Conservation (phyloP, 1,284 basidiomycete genomes). For the Puccinia triticina region DNA sequence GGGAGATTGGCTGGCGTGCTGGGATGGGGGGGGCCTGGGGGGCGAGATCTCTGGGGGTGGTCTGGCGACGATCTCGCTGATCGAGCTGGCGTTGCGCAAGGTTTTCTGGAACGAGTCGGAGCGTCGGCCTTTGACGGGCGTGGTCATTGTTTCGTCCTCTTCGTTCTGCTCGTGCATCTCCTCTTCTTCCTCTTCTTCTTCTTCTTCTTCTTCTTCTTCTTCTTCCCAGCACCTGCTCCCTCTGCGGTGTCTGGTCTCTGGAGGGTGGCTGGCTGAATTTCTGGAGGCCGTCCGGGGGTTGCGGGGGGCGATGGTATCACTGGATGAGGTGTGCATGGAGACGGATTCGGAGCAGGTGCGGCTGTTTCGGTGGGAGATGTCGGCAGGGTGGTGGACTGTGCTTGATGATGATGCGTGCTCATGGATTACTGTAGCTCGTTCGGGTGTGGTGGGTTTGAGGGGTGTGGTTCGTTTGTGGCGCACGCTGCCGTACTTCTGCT, state of each 20-base stretch:
- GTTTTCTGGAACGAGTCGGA: constrained; percentile 27
- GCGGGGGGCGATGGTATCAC: constrained; percentile 36
- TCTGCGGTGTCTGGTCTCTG: background rate
- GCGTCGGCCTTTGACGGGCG: constrained; percentile 32
- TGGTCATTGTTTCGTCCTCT: constrained; percentile 34
- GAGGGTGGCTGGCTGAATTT: background rate
- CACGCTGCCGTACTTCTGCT: constrained; percentile 33
- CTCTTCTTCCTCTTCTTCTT: constrained; percentile 6
- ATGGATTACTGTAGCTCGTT: background rate
- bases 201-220: background rate
- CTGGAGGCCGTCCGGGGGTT: background rate
- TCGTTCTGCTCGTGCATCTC: background rate
- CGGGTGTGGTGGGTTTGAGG: background rate
- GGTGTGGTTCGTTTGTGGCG: constrained; percentile 30
- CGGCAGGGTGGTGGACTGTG: background rate
- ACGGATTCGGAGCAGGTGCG: constrained; percentile 34
- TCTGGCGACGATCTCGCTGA: background rate
- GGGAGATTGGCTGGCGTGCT: constrained; percentile 12
- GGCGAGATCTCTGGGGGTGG: background rate
- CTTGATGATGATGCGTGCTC: background rate
- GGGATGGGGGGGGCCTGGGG: background rate
- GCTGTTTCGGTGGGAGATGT: background rate
- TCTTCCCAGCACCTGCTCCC: background rate
- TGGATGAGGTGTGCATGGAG: constrained; percentile 45
- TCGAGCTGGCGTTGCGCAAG: constrained; percentile 30